Evolutionary conservation across 192 early-diverging fungal genomes (phyloP).

Genomic region (Coemansia sp.): DNA sequence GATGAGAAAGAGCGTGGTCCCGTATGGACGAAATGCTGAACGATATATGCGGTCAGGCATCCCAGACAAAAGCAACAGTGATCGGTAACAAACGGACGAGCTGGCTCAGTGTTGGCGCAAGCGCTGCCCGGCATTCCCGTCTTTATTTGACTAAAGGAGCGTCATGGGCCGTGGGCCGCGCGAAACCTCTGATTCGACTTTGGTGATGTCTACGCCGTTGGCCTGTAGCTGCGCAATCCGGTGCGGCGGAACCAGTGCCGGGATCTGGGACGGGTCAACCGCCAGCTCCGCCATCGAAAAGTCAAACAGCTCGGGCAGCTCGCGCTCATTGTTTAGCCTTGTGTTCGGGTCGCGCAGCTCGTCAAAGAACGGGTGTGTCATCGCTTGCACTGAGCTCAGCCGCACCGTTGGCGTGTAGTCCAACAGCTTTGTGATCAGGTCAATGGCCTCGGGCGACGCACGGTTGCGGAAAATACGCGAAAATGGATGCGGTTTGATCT

Average conservation of each 20-base stretch:
- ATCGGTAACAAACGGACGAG: background rate
- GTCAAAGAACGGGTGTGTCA: constrained; percentile 97
- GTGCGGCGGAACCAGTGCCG: constrained; percentile 80
- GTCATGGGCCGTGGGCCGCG: constrained; percentile 46
- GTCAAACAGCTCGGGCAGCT: constrained; percentile 89
- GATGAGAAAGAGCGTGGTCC: background rate
- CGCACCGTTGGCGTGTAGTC: constrained; percentile 89
- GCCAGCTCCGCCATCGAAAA: constrained; percentile 85
- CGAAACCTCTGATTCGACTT: constrained; percentile 50
- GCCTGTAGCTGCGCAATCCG: constrained; percentile 38
- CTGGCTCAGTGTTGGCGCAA: background rate
- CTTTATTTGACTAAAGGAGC: constrained; percentile 19
- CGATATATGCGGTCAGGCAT: background rate
- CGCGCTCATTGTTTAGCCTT: constrained; percentile 75
- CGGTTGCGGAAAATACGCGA: constrained; percentile 81
- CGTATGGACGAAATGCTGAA: background rate
- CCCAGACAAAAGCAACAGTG: background rate
- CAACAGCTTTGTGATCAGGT: constrained; percentile 79
- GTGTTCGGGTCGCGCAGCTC: constrained; percentile 87
- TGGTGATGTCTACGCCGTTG: constrained; percentile 40
- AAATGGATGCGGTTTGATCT: constrained; percentile 93
- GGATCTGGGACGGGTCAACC: constrained; percentile 79
- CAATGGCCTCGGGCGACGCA: constrained; percentile 81
- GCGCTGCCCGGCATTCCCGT: background rate
- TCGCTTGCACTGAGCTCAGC: constrained; percentile 83